Conservation (phyloP, 306 rosid species). For the Cajanus cajan region DNA sequence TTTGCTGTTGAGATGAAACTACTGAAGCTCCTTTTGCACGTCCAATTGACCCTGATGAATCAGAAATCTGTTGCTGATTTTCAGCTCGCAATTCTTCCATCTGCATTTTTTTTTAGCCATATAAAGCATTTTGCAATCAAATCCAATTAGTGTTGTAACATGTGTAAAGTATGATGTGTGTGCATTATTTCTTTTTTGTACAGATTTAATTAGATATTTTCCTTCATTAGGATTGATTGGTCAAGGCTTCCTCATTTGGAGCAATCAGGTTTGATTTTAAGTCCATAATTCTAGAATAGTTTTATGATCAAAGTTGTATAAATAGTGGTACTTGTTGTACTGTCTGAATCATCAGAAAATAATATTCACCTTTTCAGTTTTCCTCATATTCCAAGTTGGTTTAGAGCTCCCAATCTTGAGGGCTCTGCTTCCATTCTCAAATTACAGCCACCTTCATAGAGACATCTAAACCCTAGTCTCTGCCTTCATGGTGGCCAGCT, state of each 20-base stretch:
- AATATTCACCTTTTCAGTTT: not conserved
- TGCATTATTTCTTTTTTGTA: not conserved
- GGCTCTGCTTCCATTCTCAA: not conserved
- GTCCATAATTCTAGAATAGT: not conserved
- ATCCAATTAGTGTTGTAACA: conserved; percentile 9
- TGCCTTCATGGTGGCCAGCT: not conserved
- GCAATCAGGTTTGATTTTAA: not conserved
- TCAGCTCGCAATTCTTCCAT: conserved; percentile 90
- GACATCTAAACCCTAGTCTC: not conserved
- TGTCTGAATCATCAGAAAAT: not conserved
- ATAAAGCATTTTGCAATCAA: conserved; percentile 25
- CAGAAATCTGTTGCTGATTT: conserved; percentile 77
- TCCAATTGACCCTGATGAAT: conserved; percentile 85
- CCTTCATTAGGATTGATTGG: not conserved
- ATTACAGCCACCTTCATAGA: not conserved
- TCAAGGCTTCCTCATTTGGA: not conserved
- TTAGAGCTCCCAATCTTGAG: not conserved
- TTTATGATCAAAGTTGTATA: not conserved
- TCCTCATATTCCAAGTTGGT: not conserved
- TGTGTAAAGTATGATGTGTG: not conserved
- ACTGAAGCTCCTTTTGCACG: conserved; percentile 85
- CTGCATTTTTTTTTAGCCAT: conserved; percentile 41
- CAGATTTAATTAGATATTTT: not conserved
- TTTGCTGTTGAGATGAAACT: conserved; percentile 84
- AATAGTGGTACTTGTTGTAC: not conserved